Percentiles rank a stretch among this genome's conserved stretches.
Conservation (phyloP, 108 stramenopile genomes). For the Nitzschia sp. region DNA sequence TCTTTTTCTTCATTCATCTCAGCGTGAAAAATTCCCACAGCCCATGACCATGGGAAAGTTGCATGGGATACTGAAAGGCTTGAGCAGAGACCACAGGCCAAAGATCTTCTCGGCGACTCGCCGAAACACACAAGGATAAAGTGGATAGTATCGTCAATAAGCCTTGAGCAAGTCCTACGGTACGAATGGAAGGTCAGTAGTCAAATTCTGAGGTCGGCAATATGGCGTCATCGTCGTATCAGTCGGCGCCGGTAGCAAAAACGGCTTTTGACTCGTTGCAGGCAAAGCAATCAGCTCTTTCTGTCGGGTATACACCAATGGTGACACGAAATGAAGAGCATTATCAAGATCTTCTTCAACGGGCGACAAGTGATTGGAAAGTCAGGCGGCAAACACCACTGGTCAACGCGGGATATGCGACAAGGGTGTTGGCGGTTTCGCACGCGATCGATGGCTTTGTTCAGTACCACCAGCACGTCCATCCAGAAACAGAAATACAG, state of each 20-base stretch:
- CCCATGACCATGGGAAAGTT: no score
- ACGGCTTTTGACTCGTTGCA: conserved; percentile 68
- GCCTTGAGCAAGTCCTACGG: no score
- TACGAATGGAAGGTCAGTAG: no score
- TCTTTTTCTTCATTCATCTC: no score
- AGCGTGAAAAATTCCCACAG: no score
- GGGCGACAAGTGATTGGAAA: conserved; percentile 2
- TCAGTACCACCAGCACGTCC: conserved; percentile 6
- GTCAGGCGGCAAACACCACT: conserved; percentile 62
- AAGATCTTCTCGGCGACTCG: no score
- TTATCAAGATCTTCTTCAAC: conserved; percentile 1
- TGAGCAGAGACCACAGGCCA: no score
- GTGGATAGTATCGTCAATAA: no score
- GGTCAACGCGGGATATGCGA: conserved; percentile 82
- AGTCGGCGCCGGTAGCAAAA: conserved; percentile 43
- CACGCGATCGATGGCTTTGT: conserved; percentile 34
- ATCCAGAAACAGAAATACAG: conserved; percentile 24
- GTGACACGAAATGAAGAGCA: conserved; percentile 16
- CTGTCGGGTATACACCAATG: conserved; percentile 40
- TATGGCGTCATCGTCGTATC: neutral
- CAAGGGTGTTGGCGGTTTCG: conserved; percentile 58
- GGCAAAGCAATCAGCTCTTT: conserved; percentile 66
- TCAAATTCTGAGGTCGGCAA: no score
- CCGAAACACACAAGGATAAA: no score
- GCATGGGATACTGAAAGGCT: no score